These are phyloP conservation scores for Suillus cothurnatus DNA, from an alignment of 768 basidiomycete genomes.

Conservation along the genomic window DNA sequence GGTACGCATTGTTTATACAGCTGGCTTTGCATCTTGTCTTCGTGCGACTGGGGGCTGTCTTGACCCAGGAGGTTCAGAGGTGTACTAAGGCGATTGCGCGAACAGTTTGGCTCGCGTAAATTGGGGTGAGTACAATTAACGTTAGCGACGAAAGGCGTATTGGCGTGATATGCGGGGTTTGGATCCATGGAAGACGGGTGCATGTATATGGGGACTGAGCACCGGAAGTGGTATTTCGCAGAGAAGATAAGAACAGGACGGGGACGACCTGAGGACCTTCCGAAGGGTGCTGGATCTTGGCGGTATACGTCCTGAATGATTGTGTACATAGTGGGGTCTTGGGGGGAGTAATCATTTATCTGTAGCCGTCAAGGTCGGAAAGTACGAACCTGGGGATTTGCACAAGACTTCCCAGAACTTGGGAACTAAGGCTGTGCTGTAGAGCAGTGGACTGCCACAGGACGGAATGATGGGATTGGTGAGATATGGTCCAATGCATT, in stretches of 20 bases:
- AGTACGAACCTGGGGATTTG: slow-evolving; percentile 48
- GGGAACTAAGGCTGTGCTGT: slow-evolving; percentile 63
- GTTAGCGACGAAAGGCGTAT: neutral
- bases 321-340: slow-evolving; percentile 67
- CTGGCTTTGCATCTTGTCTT: slow-evolving; percentile 21
- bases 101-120: neutral
- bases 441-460: slow-evolving; percentile 45
- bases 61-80: neutral
- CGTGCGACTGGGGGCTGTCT: neutral
- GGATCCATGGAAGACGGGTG: slow-evolving; percentile 20
- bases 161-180: neutral
- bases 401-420: slow-evolving; percentile 67
- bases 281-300: slow-evolving; percentile 20
- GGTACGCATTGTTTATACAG: slow-evolving; percentile 32
- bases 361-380: slow-evolving; percentile 19
- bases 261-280: slow-evolving; percentile 21
- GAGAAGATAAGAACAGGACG: slow-evolving; percentile 47
- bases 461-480: slow-evolving; percentile 5
- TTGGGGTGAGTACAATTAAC: slow-evolving; percentile 5
- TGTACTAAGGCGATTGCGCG: neutral
- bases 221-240: slow-evolving; percentile 60
- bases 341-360: slow-evolving; percentile 1
- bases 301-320: slow-evolving; percentile 64
- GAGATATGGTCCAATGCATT: slow-evolving; percentile 37
- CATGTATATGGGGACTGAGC: slow-evolving; percentile 27